These are phyloP conservation scores for Astragalus glycyphyllos DNA, from an alignment of 306 rosid genomes.

Conservation along the genomic window DNA sequence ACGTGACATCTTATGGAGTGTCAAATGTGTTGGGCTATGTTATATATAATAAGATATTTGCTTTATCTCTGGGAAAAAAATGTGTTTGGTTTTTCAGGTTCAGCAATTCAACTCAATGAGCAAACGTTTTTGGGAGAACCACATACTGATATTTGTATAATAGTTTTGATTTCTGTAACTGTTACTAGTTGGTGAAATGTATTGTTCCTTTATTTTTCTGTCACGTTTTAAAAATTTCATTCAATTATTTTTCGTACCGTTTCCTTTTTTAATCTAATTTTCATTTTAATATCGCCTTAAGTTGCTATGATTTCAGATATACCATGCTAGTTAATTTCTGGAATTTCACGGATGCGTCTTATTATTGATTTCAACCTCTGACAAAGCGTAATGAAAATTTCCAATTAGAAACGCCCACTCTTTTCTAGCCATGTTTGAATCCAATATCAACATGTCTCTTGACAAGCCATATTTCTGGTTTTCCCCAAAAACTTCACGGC, in stretches of 20 bases:
- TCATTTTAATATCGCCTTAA: conserved; percentile 8
- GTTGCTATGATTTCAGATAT: neutral
- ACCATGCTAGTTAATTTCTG: neutral
- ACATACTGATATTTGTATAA: conserved; percentile 46
- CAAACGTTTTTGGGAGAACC: conserved; percentile 43
- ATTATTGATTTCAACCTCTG: neutral
- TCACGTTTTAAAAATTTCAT: conserved; percentile 22
- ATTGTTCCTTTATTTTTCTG: conserved; percentile 24
- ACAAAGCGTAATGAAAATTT: conserved; percentile 19
- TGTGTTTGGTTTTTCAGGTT: conserved; percentile 40
- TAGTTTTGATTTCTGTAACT: conserved; percentile 40
- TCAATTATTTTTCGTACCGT: conserved; percentile 11
- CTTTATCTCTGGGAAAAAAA: conserved; percentile 39
- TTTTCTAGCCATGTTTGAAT: neutral
- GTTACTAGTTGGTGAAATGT: conserved; percentile 40
- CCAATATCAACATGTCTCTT: neutral
- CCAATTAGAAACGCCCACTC: neutral
- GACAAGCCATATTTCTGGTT: conserved; percentile 1
- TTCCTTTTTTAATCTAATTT: conserved; percentile 28
- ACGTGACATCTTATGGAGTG: conserved; percentile 46
- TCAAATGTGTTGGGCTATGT: conserved; percentile 44
- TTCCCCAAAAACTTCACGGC: neutral
- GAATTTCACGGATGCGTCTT: neutral
- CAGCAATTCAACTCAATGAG: conserved; percentile 32
- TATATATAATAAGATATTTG: conserved; percentile 45